Base-by-base conservation (phyloP, 495 filamentous ascomycete species). In the Pyronema omphalodes region DNA sequence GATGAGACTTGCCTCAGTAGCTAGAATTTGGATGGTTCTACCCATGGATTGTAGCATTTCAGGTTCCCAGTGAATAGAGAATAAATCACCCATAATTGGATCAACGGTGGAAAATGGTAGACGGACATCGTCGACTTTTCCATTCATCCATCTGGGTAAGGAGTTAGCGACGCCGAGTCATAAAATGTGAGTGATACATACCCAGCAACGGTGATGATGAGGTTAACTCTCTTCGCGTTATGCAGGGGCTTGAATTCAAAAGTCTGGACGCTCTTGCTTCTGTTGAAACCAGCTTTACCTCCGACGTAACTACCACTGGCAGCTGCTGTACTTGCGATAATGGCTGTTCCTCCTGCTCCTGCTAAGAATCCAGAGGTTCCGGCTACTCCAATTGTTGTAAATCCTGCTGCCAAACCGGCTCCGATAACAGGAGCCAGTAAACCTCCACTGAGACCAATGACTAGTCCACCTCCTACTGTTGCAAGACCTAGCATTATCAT, bases 41-140 rank as follows among this genome's bases (percentile, higher is more conserved):
- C 91, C 91, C 84, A 94, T 96, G 63, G 83, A 91, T 45, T 77
- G 82, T 58, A 99, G 75, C 88, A 99, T 93, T 59, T 99, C 91
- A 3, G 91, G 93, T 67, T 99, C 91, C 93, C 93, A 99, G 51
- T 89, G 72, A 7, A 99, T 80, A 0, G 93, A 96, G 69, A 96
- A 99, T 17, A 99, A 77, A 70, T 99, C 91, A 35, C 91, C 91
- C 91, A 99, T 96, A 55, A 95, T 78, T 0, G 91, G 88, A 67
- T 96, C 88, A 3, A 99, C 81, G 2, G 91, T 99, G 69, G 86
- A 93, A 67, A 79, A 99, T 11, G 91, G 91, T 56, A 99, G 66
- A 54, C 91, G 83, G 39, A 96, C 88, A 67, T 99, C 91, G 67
- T 99, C 91, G 39, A 93, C 80, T 65, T 93, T 95, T 54, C 91